Percentiles rank a stretch among this genome's conserved stretches.
Evolutionary conservation across 2,329 filamentous ascomycete species (phyloP).

Genomic region (Cladosporium oxysporum): DNA sequence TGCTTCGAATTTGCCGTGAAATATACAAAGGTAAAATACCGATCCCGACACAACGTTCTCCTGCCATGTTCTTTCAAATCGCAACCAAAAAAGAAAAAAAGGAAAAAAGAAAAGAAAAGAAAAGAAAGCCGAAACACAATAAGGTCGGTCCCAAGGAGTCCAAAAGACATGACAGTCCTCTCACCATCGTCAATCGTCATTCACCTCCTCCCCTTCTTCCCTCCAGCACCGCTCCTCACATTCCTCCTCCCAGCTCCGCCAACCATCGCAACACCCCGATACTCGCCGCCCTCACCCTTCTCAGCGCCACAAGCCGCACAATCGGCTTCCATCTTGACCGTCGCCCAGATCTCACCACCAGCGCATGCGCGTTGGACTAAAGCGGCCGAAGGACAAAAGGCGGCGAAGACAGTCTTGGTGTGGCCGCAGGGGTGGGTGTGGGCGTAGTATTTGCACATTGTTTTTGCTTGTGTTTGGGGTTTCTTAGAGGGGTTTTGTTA

Average conservation of each 20-base stretch:
- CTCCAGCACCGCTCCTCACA: background rate
- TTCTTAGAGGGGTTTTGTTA: background rate
- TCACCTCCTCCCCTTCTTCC: slow-evolving; percentile 13
- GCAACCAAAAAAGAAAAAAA: too few species aligned
- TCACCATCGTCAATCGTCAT: background rate
- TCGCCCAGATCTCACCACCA: slow-evolving; percentile 40
- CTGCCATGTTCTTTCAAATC: too few species aligned
- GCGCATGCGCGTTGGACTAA: slow-evolving; percentile 37
- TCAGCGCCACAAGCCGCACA: slow-evolving; percentile 34
- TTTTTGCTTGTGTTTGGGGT: background rate
- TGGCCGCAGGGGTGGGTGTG: slow-evolving; percentile 50
- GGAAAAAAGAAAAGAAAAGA: too few species aligned
- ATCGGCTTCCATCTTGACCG: slow-evolving; percentile 38
- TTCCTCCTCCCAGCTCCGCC: background rate
- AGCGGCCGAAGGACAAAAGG: slow-evolving; percentile 36
- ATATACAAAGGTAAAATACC: too few species aligned
- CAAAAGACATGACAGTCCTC: too few species aligned
- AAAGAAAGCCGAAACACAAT: too few species aligned
- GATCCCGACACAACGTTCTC: too few species aligned
- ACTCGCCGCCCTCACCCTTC: background rate
- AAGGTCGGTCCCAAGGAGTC: too few species aligned
- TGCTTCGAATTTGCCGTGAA: too few species aligned
- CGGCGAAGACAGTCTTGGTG: slow-evolving; percentile 43
- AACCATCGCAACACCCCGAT: background rate
- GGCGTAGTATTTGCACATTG: slow-evolving; percentile 52